Percentiles rank a stretch among this genome's conserved stretches.
phyloP scores from a whole-genome alignment of 2,329 filamentous ascomycete genomes.

The Sporothrix brasiliensis region DNA sequence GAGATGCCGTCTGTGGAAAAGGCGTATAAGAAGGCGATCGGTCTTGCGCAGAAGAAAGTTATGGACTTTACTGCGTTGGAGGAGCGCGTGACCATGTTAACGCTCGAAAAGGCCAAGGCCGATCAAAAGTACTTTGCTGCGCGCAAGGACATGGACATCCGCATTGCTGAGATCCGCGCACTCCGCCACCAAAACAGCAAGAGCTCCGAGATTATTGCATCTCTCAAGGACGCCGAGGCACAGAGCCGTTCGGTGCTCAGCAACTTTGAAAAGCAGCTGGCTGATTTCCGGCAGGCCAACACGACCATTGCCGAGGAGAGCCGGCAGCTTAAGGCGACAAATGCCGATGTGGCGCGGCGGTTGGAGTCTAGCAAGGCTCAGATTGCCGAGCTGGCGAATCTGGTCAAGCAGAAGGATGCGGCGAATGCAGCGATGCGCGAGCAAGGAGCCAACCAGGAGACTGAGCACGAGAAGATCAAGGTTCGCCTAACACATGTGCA shows the following conservation, averaged over 20 bases:
- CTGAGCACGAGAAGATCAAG: constrained; percentile 78
- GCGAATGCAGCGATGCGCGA: constrained; percentile 56
- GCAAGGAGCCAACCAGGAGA: constrained; percentile 64
- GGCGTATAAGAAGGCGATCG: constrained; percentile 87
- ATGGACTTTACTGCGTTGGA: constrained; percentile 75
- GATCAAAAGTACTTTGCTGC: constrained; percentile 98
- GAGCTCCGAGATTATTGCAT: constrained; percentile 89
- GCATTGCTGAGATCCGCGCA: constrained; percentile 76
- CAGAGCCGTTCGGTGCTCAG: constrained; percentile 73
- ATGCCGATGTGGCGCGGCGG: constrained; percentile 68
- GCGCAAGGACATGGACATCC: constrained; percentile 88
- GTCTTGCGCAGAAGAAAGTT: constrained; percentile 82
- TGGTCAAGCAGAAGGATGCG: constrained; percentile 76
- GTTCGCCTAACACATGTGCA: constrained; percentile 75
- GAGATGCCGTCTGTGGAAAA: constrained; percentile 88
- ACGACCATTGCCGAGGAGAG: constrained; percentile 70
- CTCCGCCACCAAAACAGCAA: constrained; percentile 83
- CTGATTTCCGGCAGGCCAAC: constrained; percentile 79
- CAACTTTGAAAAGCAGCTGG: constrained; percentile 88
- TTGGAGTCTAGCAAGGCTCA: constrained; percentile 75
- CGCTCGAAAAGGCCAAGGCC: constrained; percentile 90
- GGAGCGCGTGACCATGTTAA: constrained; percentile 72
- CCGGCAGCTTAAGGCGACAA: constrained; percentile 72
- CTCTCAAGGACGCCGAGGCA: constrained; percentile 87
- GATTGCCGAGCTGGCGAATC: constrained; percentile 71